Base-by-base conservation (phyloP, 805 yeast genomes). In the Candida endomychidarum region DNA sequence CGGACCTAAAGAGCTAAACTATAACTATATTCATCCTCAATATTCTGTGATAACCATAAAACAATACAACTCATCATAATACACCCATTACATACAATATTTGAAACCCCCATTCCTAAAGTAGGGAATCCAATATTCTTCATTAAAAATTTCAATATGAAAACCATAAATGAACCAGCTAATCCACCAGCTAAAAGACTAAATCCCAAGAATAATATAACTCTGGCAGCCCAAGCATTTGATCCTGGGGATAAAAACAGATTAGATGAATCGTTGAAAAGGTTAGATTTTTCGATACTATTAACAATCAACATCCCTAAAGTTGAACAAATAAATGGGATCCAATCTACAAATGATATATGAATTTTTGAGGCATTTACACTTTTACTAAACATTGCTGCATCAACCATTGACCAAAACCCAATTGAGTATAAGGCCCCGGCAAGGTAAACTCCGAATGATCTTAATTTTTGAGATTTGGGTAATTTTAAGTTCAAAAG, bases 21-120 rank as follows among this genome's bases (percentile, higher is more conserved):
- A 60, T 93, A 91, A 47, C 95, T 85, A 64, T 90, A 91, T 62
- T 91, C 98, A 57, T 93, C 98, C 61, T 93, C 97, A 43, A 89
- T 82, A 60, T 89, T 93, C 60, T 91, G 98, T 16, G 96, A 88
- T 39, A 91, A 69, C 99, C 99, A 93, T 53, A 93, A 68, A 7
- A 83, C 72, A 34, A 87, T 79, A 62, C 97, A 90, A 67, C 97
- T 88, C 52, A 87, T 65, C 88, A 91, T 85, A 24, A 91, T 78
- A 46, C 83, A 71, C 6, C 78, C 76, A 54, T 90, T 88, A 32
- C 87, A 81, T 16, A 84, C 75, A 28, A 93, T 90, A 63, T 91
- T 91, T 43, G 87, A 81, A 16, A 88, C 76, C 12, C 98, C 99
- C 96, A 93, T 89, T 4, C 93, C 91, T 39, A 91, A 73, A 1